Conservation (phyloP, 345 rosid genomes). For the Pelargonium nanum region DNA sequence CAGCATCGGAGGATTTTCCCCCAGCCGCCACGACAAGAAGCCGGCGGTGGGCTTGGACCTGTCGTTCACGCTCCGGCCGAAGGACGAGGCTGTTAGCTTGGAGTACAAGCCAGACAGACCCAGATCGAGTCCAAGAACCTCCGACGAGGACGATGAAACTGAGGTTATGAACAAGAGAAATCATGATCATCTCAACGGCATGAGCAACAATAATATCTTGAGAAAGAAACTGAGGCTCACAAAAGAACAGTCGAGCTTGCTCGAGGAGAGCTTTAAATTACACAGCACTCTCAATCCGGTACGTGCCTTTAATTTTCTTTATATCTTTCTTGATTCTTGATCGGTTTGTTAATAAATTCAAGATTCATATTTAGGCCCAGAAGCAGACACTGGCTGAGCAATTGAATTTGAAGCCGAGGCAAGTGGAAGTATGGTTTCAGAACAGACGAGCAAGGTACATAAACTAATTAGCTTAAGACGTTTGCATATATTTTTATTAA, state of each 20-base stretch:
- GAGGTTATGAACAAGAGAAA: neutral
- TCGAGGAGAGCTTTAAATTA: slow-evolving; percentile 22
- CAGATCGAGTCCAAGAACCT: neutral
- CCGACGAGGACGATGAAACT: neutral
- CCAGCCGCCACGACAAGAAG: neutral
- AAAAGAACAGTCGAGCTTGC: slow-evolving; percentile 20
- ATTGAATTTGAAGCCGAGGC: slow-evolving; percentile 37
- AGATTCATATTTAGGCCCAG: slow-evolving; percentile 17
- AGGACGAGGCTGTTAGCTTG: neutral
- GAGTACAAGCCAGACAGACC: neutral
- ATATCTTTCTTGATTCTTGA: neutral
- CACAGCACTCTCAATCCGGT: slow-evolving; percentile 26
- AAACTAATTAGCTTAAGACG: neutral
- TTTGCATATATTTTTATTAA: neutral
- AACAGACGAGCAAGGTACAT: slow-evolving; percentile 54
- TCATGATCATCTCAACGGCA: neutral
- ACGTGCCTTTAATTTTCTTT: neutral
- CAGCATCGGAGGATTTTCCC: too few species aligned
- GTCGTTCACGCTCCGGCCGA: slow-evolving; percentile 1
- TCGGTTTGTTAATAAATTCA: neutral
- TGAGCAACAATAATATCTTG: neutral
- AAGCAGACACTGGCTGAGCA: slow-evolving; percentile 34
- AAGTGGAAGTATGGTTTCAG: slow-evolving; percentile 62
- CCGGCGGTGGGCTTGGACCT: slow-evolving; percentile 13
- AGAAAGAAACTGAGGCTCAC: slow-evolving; percentile 31